These are phyloP conservation scores for Yamadazyma siamensis DNA, from an alignment of 1,139 yeast genomes.

Conservation along the genomic window DNA sequence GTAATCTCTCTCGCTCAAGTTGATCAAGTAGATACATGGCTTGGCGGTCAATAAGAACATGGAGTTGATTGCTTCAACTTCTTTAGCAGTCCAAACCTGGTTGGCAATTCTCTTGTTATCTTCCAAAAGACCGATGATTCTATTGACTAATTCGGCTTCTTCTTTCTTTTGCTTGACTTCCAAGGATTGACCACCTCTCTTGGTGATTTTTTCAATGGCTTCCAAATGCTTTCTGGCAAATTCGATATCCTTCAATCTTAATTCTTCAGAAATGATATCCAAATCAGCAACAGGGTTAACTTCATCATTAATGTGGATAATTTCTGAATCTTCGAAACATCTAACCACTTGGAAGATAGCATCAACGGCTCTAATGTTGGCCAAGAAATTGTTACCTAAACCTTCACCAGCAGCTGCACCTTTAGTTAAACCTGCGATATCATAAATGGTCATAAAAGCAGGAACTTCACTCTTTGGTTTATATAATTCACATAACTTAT, in stretches of 20 bases:
- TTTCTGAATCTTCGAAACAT: constrained; percentile 97
- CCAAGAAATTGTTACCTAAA: constrained; percentile 94
- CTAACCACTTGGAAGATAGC: constrained; percentile 97
- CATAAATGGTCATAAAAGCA: constrained; percentile 90
- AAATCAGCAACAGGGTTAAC: constrained; percentile 95
- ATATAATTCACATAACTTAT: constrained; percentile 66
- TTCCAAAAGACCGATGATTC: constrained; percentile 72
- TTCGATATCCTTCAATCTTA: constrained; percentile 95
- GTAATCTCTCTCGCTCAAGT: constrained; percentile 90
- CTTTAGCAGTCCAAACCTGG: constrained; percentile 84
- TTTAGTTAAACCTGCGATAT: constrained; percentile 96
- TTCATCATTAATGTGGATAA: constrained; percentile 96
- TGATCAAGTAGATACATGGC: constrained; percentile 92
- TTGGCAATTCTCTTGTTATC: constrained; percentile 89
- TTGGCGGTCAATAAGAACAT: constrained; percentile 92
- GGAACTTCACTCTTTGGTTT: constrained; percentile 88
- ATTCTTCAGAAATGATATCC: constrained; percentile 87
- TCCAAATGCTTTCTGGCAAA: constrained; percentile 90
- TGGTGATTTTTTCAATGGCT: constrained; percentile 79
- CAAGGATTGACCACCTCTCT: constrained; percentile 92
- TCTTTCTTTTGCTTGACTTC: constrained; percentile 95
- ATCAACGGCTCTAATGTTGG: constrained; percentile 97
- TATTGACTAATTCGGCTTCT: constrained; percentile 79
- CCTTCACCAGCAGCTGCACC: constrained; percentile 99
- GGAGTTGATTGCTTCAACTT: constrained; percentile 82